Base-by-base conservation (phyloP, 2,329 filamentous ascomycete species). In the Pyrenochaeta sp. region DNA sequence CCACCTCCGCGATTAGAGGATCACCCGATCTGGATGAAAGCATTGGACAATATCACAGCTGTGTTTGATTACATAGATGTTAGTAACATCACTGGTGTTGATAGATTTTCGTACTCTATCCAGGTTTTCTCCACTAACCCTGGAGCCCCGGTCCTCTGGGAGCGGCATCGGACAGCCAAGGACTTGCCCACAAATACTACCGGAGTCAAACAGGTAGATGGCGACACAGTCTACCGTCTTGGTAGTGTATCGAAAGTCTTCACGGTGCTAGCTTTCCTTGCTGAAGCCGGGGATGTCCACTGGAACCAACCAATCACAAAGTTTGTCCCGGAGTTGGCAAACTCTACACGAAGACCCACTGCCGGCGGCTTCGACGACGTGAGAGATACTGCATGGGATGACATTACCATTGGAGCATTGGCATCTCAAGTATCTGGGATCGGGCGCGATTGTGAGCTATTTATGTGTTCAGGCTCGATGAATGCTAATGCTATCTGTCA, bases 141-240 rank as follows among this genome's bases (percentile, higher is more conserved):
- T 0, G 66, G 59, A 7, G 28, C 52, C 1, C 56, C 61, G 8
- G 56, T 65, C 3, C 56, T 71, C 3, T 68, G 64, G 60, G 62
- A 71, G 19, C 39, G 66, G n/a, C 53, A 71, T 48, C 59, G 62
- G 2, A 69, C 66, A 5, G 61, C 65, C 0, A 59, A 50, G n/a
- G 55, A 66, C 28, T 24, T 71, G 7, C 61, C 61, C 5, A 28
- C 27, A 3, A 50, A 68, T 30, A 67, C 66, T 4, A 54, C 62
- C 12, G 66, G 65, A 6, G 66, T 68, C 40, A 67, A 50, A 34
- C 22, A 46, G 27, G 62, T 65, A 1, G 75, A 81, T 58, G 76
- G 69, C 19, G 64, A 82, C 57, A 78, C 75, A 47, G 79, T 82
- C 15, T 82, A 80, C 62, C 76, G 79, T 10, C 63, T 82, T 8